Evolutionary conservation across 805 yeast species (phyloP).

Genomic region (Wickerhamomyces queroliae): DNA sequence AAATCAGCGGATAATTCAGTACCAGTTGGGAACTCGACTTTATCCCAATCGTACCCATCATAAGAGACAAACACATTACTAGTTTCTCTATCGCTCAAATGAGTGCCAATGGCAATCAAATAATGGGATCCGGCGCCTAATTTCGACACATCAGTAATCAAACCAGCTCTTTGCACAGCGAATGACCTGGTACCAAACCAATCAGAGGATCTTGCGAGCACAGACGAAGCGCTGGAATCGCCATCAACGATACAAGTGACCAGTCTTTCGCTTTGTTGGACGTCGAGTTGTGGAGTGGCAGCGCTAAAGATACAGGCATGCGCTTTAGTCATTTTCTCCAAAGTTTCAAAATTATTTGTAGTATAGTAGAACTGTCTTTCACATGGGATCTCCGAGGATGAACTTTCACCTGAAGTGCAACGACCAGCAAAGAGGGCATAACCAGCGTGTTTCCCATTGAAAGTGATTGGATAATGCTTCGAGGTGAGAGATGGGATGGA

Average conservation of each 20-base stretch:
- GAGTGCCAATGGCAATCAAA: constrained; percentile 28
- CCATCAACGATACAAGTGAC: constrained; percentile 41
- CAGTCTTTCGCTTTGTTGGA: constrained; percentile 21
- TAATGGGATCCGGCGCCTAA: constrained; percentile 30
- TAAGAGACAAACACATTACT: constrained; percentile 26
- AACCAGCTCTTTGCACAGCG: constrained; percentile 26
- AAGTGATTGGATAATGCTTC: constrained; percentile 22
- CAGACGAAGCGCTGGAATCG: constrained; percentile 26
- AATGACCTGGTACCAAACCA: constrained; percentile 33
- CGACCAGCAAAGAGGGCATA: constrained; percentile 31
- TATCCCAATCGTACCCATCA: constrained; percentile 28
- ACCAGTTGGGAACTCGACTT: constrained; percentile 27
- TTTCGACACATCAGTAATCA: constrained; percentile 25
- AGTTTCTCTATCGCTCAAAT: constrained; percentile 15
- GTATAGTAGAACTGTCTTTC: constrained; percentile 35
- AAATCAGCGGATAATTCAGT: constrained; percentile 16
- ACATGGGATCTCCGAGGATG: constrained; percentile 26
- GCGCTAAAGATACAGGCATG: constrained; percentile 28
- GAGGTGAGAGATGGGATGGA: constrained; percentile 19
- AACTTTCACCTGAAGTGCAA: constrained; percentile 24
- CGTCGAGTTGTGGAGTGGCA: constrained; percentile 18
- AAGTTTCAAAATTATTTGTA: constrained; percentile 35
- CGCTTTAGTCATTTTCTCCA: constrained; percentile 21
- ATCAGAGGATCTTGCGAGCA: constrained; percentile 36
- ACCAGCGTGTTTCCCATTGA: constrained; percentile 34